These are phyloP conservation scores for Peronosclerospora sorghi DNA, from an alignment of 352 stramenopile genomes.

Conservation along the genomic window DNA sequence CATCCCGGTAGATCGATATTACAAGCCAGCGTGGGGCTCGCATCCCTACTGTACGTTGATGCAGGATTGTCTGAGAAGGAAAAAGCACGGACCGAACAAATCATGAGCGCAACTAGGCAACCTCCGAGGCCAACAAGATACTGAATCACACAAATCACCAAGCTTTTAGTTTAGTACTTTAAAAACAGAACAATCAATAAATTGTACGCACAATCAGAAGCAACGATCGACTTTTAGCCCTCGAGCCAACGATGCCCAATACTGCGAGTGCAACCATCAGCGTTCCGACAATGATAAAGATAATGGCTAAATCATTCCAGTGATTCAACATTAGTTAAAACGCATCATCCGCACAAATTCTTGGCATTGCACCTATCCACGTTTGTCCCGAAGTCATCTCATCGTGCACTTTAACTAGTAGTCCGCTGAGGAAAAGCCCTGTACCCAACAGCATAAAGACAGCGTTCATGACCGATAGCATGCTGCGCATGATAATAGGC, in stretches of 20 bases:
- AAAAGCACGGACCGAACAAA: slow-evolving; percentile 56
- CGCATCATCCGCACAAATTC: not conserved
- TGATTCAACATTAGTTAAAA: not conserved
- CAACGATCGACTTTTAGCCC: slow-evolving; percentile 62
- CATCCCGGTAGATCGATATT: slow-evolving; percentile 53
- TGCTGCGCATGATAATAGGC: slow-evolving; percentile 78
- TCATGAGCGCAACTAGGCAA: slow-evolving; percentile 49
- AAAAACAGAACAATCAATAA: not conserved
- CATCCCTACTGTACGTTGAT: slow-evolving; percentile 35
- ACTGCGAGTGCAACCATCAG: slow-evolving; percentile 51
- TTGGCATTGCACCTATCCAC: slow-evolving; percentile 47
- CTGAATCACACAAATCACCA: slow-evolving; percentile 15
- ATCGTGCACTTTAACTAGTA: slow-evolving; percentile 44
- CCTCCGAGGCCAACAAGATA: slow-evolving; percentile 59
- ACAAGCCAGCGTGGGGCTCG: slow-evolving; percentile 44
- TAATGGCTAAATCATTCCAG: slow-evolving; percentile 24
- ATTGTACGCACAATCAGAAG: slow-evolving; percentile 55
- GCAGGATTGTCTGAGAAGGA: slow-evolving; percentile 50
- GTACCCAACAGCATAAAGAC: slow-evolving; percentile 54
- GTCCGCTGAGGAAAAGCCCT: slow-evolving; percentile 44
- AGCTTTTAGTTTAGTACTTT: not conserved
- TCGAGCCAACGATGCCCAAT: slow-evolving; percentile 53
- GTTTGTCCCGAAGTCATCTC: slow-evolving; percentile 57
- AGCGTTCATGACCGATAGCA: slow-evolving; percentile 67
- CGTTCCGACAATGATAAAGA: slow-evolving; percentile 66